Base-by-base conservation (phyloP, 805 yeast species). In the Wickerhamiella lipophila region DNA sequence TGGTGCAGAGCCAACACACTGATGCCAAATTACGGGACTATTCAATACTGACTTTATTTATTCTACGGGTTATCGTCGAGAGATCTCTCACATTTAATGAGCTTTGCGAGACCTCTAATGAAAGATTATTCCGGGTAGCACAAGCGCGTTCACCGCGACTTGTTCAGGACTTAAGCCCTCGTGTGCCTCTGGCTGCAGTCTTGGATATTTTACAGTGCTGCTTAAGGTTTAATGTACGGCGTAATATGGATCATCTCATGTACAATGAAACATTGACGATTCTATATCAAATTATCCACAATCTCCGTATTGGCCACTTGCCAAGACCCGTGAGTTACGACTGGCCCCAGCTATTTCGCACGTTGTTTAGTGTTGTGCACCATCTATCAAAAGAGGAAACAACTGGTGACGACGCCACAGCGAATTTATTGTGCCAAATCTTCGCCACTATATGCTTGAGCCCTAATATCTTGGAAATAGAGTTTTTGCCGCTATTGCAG, bases 301-400 rank as follows among this genome's bases (percentile, higher is more conserved):
- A 51, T 18, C 49, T 60, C 18, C 34, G 41, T 16, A 32, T 26
- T 21, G 30, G 26, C 9, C 18, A 32, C 19, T 11, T 32, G 19
- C 38, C 38, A 32, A 41, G 47, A 1, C 50, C 59, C 27, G 52
- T 46, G 47, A 46, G 13, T 19, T 68, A 68, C 50, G 61, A 63
- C 51, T 68, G 72, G 72, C 49, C 57, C 8, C 68, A 65, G 43
- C 54, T 68, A 30, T 67, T 70, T 68, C 56, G 54, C 42, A 58
- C 68, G 2, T 40, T 66, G 13, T 47, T 62, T 18, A 55, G 62
- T 11, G 41, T 67, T 6, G 43, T 63, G 8, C 56, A 58, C 42
- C 61, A 60, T 42, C 38, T 61, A 22, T 47, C 53, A 27, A 49
- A 53, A 8, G 25, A 30, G 6, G 52, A 49, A 6, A 42, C 42